Conservation (phyloP, 139 green algal species). For the Auxenochlorella protothecoides region DNA sequence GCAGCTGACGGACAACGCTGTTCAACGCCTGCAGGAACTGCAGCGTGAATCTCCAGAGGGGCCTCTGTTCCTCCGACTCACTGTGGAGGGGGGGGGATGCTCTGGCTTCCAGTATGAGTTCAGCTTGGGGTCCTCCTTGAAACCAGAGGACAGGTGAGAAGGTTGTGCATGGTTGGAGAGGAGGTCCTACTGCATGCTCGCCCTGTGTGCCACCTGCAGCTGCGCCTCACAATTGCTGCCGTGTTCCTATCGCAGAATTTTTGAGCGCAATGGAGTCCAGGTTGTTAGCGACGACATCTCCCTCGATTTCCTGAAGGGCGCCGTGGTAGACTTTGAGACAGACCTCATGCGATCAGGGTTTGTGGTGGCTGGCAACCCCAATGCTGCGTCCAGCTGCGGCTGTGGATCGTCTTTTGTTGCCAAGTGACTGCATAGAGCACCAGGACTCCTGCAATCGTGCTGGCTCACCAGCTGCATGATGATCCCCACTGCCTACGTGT, state of each 20-base stretch:
- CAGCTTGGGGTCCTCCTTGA: conserved; percentile 39
- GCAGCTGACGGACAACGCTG: conserved; percentile 5
- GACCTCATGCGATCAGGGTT: conserved; percentile 83
- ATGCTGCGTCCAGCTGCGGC: conserved; percentile 63
- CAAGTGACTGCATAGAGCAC: conserved; percentile 27
- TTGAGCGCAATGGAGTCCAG: conserved; percentile 56
- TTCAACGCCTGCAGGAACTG: conserved; percentile 47
- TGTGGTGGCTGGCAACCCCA: conserved; percentile 63
- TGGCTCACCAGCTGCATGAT: not conserved
- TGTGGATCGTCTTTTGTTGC: conserved; percentile 74
- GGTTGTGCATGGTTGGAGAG: not conserved
- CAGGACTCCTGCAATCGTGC: not conserved
- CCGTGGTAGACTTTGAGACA: conserved; percentile 71
- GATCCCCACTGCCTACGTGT: not conserved
- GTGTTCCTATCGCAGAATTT: conserved; percentile 37
- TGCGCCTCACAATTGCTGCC: not conserved
- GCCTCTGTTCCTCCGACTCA: conserved; percentile 51
- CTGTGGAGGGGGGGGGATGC: conserved; percentile 85
- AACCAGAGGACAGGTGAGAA: conserved; percentile 37
- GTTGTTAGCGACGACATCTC: conserved; percentile 81
- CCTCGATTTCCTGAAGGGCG: conserved; percentile 68
- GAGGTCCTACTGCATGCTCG: not conserved
- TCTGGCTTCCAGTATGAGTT: conserved; percentile 93
- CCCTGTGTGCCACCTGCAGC: not conserved
- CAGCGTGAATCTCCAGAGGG: conserved; percentile 11